A percentile compares a stretch with the other conserved stretches of the same genome.
phyloP scores from a whole-genome alignment of 805 yeast genomes.

The Kodamaea laetipori region DNA sequence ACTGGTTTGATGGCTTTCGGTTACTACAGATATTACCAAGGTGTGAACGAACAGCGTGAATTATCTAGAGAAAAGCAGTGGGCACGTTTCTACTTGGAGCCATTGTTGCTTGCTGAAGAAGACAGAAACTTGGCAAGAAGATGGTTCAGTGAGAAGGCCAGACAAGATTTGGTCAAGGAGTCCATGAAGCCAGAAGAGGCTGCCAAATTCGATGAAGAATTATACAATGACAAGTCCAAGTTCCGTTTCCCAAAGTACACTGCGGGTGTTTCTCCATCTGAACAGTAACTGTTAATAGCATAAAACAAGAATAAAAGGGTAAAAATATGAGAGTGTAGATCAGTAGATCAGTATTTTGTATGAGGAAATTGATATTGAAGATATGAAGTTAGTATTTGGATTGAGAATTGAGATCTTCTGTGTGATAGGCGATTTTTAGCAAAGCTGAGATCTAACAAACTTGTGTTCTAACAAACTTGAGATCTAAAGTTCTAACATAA shows the following conservation, averaged over 20 bases:
- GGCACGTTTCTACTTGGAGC: constrained; percentile 73
- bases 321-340: neutral
- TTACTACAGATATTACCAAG: constrained; percentile 63
- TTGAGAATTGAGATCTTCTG: too few species aligned
- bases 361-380: neutral
- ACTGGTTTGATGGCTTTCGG: constrained; percentile 70
- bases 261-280: constrained; percentile 42
- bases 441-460: too few species aligned
- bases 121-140: constrained; percentile 80
- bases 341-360: neutral
- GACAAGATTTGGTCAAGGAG: constrained; percentile 59
- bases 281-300: constrained; percentile 18
- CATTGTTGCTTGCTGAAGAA: constrained; percentile 77
- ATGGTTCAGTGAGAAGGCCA: constrained; percentile 59
- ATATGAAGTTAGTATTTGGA: neutral
- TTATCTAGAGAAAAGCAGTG: constrained; percentile 73
- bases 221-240: constrained; percentile 47
- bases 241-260: constrained; percentile 44
- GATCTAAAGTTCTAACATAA: too few species aligned
- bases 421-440: too few species aligned
- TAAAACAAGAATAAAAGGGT: neutral
- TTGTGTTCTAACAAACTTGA: too few species aligned
- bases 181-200: constrained; percentile 41
- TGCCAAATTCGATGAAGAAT: constrained; percentile 45
- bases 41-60: constrained; percentile 76